Evolutionary conservation across 441 rosid species (phyloP), one percentile per base, ranked within the genome.

Genomic region (Raphanus hybrid): DNA sequence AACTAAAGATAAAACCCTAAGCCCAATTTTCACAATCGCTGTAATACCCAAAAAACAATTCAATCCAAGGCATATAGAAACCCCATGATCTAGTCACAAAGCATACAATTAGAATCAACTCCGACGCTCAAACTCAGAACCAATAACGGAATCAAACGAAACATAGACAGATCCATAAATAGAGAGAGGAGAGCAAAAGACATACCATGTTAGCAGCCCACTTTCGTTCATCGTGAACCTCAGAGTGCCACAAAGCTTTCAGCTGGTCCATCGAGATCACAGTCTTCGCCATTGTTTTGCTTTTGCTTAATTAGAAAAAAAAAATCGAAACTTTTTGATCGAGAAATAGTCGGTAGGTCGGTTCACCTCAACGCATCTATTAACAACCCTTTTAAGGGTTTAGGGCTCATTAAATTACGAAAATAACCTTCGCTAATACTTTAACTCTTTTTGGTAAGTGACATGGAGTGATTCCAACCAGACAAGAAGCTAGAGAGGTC

Each of bases 161-260:
- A 18, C 14, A 52, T 7, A 15, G 9, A 52, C 57, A 52, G 9
- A 52, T 3, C 20, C n/a, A 77, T 20, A 76, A 1, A 65, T 1
- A 41, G 48, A 41, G 55, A 43, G 59, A 60, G 20, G 2, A 10
- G 26, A 12, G 37, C 23, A 3, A 61, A 50, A 64, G 37, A 34
- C 15, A 2, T 76, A 89, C 93, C 93, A 78, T 64, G 82, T 92
- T 92, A 74, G 35, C 78, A 0, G 89, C 92, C 94, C 93, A 89
- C 20, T 86, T 87, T 75, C 88, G 89, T 41, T 89, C 98, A 29
- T 91, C 92, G 69, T 87, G 78, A 20, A 87, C 75, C 82, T 89
- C 88, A 68, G 93, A 89, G 60, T 80, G 81, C 86, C 82, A 89
- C 37, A 86, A 63, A 32, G 87, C 82, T 84, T 86, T 88, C 12